Base-by-base conservation (phyloP, 2,329 filamentous ascomycete genomes). In the Cladosporium sp. region DNA sequence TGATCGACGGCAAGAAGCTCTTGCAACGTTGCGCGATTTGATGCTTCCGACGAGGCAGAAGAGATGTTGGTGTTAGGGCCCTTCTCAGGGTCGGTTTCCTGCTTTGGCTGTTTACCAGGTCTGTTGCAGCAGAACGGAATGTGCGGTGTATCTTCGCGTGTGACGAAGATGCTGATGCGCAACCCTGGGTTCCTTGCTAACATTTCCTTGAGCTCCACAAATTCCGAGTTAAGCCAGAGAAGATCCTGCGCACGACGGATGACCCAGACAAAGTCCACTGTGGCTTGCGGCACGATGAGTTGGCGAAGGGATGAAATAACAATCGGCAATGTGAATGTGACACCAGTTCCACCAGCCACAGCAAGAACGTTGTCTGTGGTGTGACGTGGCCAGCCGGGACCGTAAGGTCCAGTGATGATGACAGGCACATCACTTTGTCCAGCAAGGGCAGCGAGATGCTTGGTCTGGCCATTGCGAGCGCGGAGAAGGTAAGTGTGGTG, bases 181-280 rank as follows among this genome's bases (percentile, higher is more conserved):
- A 88, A 62, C 22, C 61, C 61, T 20, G 51, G 35, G 17, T 51
- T 72, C 73, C 19, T 51, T 8, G 45, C 34, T 9, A 57, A 25
- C 7, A 73, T 72, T 4, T 71, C 72, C 9, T 64, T 65, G 13
- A 88, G 71, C 6, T 75, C 61, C 2, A 78, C 73, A 10, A 89
- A 71, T 67, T 89, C 86, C 5, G 73, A 65, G 24, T 73, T 70
- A 9, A 88, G 74, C 85, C 86, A 89, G 19, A 77, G 73, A 15
- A 83, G 69, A 60, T 88, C 82, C 6, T 70, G 67, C 6, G 73
- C 73, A 39, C 80, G 78, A 13, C 84, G 77, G 36, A 89, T 75
- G 1, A 82, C 80, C 86, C 86, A 89, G 57, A 88, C 74, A n/a
- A 89, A 79, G 64, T 85, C 80, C 1, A 88, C 88, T 73, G 85